Evolutionary conservation across 2,329 filamentous ascomycete genomes (phyloP), one percentile per base, ranked within the genome.

Genomic region (Myriosclerotinia duriaeana): DNA sequence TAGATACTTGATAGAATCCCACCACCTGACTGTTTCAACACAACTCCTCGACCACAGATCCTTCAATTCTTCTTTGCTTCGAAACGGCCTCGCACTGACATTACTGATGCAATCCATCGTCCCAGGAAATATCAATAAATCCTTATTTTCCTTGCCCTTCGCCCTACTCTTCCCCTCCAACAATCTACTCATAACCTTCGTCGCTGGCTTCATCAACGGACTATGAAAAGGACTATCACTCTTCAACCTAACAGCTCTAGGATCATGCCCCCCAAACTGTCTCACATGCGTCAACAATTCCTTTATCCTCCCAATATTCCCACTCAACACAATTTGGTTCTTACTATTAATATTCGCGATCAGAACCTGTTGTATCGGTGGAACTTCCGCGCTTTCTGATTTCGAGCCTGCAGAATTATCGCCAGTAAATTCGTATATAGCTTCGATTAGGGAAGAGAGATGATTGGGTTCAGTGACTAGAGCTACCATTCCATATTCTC

Each of bases 341-440:
- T 93, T 95, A 77, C 89, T 92, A 80, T 98, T 98, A 79, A 96
- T 88, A 78, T 98, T 97, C 68, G 93, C 94, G 72, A 98, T 93
- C 71, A 90, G 82, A 61, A 97, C 93, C 78, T 96, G 91, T 75
- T 95, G 86, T 65, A 96, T 92, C 4, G 92, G 87, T 22, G 91
- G 89, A 40, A 88, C 79, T 70, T 87, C 82, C 68, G 84, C 84
- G 72, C 85, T 88, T 76, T 93, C 89, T 64, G 85, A 84, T 74
- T 89, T 89, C 67, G 85, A 82, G 38, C 87, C 88, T n/a, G 85
- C 81, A 68, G 83, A 83, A 59, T 84, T 84, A 71, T 90, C 86
- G 20, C 88, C 89, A 20, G 96, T 84, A 72, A 97, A 96, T 70
- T 91, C 89, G 75, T 89, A 84, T 68, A 97, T 91, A 2, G 90